These are phyloP conservation scores for Podospora anserina DNA, from an alignment of 495 filamentous ascomycete genomes.

Conservation along the genomic window DNA sequence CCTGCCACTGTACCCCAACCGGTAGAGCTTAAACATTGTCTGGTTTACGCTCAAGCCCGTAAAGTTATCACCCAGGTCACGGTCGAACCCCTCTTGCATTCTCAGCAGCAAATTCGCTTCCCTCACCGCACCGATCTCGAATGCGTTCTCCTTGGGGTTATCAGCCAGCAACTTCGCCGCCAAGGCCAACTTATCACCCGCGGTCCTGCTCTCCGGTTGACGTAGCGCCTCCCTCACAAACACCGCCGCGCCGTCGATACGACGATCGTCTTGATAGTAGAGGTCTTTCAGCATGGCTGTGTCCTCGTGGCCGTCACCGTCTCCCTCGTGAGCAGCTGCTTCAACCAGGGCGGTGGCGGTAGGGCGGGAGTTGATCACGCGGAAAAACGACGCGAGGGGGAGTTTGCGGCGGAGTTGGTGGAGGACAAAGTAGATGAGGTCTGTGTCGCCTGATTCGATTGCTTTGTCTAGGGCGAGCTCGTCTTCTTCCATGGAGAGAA, in stretches of 20 bases:
- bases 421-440: constrained; percentile 86
- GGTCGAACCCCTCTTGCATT: constrained; percentile 78
- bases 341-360: constrained; percentile 88
- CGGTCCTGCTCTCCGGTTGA: constrained; percentile 58
- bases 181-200: constrained; percentile 76
- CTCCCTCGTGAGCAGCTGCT: constrained; percentile 57
- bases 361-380: constrained; percentile 82
- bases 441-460: constrained; percentile 91
- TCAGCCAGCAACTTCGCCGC: constrained; percentile 79
- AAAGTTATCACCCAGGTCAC: constrained; percentile 72
- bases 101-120: constrained; percentile 77
- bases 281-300: constrained; percentile 86
- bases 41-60: constrained; percentile 83
- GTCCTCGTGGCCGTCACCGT: constrained; percentile 53
- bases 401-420: constrained; percentile 87
- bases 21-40: constrained; percentile 80
- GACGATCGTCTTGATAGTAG: constrained; percentile 95
- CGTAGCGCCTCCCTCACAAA: constrained; percentile 76
- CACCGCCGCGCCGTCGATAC: constrained; percentile 82
- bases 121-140: constrained; percentile 71
- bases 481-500: constrained; percentile 93
- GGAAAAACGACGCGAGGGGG: constrained; percentile 87
- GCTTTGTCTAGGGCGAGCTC: constrained; percentile 95
- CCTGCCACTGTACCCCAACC: constrained; percentile 68
- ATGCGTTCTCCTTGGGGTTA: constrained; percentile 67